Evolutionary conservation across 371 early-diverging fungal species (phyloP), one percentile per base, ranked within the genome.

Genomic region (Lichtheimia corymbifera): DNA sequence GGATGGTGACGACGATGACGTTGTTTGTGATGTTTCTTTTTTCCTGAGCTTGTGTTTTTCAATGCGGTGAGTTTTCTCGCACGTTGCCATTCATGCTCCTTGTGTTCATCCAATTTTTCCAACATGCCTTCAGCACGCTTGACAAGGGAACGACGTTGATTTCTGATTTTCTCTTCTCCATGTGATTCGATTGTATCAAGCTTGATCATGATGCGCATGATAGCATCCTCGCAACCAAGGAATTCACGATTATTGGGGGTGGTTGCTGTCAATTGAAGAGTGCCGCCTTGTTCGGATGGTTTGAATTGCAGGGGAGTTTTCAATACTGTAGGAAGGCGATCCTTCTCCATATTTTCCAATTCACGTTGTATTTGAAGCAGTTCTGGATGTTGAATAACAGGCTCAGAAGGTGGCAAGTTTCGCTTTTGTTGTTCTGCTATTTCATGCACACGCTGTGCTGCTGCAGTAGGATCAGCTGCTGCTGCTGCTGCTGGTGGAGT

Each of bases 81-180:
- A 18, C 64, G 59, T 61, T 74, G 69, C 80, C 80, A 80, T 65
- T 80, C 80, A 12, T 53, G 55, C 50, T 72, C 72, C 47, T 73
- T 76, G 53, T 71, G 73, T 35, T 71, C 67, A 65, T 80, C 80
- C 28, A 80, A 27, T 2, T 53, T 55, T 3, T 69, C 68, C 35
- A 80, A 47, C 59, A 80, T 58, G 0, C 27, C 27, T 57, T 77
- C 77, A 4, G 80, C 77, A 14, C 42, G 56, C 41, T 72, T 72
- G 24, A 80, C 77, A n/a, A 80, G 27, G 0, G 51, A 27, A 17
- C 68, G 67, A 6, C 80, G 77, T 35, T 74, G 65, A 25, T 53
- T 64, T 55, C 77, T 59, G 11, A 76, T 70, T 9, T 59, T 62
- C 14, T 66, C 63, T 35, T 76, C 70, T 6, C 80, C 80, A 44